phyloP scores from a whole-genome alignment of 331 rosid genomes.

The Quercus tomentella region DNA sequence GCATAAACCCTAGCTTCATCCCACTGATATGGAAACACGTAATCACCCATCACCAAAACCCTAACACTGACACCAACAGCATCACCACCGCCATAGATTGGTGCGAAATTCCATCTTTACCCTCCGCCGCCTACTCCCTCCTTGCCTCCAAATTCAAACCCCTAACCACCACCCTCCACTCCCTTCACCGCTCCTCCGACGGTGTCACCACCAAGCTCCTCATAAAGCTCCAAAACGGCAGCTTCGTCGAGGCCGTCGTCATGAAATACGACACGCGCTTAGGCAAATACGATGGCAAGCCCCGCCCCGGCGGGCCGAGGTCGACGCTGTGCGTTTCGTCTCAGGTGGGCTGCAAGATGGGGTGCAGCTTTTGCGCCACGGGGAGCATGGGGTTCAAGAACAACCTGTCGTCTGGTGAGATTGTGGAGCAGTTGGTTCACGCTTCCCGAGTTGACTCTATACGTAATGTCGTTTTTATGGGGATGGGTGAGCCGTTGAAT shows the following conservation, averaged over 20 bases:
- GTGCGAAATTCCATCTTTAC: constrained; percentile 61
- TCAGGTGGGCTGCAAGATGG: constrained; percentile 99
- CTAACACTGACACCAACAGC: not conserved
- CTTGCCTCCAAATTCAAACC: constrained; percentile 61
- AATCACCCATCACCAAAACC: constrained; percentile 22
- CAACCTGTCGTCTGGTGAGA: constrained; percentile 76
- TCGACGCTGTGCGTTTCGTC: constrained; percentile 89
- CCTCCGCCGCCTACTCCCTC: constrained; percentile 57
- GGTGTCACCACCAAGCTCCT: constrained; percentile 82
- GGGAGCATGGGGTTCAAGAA: constrained; percentile 90
- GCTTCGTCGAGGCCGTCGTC: constrained; percentile 81
- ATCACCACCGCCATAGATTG: constrained; percentile 9
- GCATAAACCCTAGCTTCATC: constrained; percentile 57
- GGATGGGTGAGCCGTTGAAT: constrained; percentile 97
- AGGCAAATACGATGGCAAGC: constrained; percentile 75
- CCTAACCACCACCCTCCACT: constrained; percentile 72
- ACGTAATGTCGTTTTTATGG: constrained; percentile 95
- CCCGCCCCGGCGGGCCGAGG: constrained; percentile 76
- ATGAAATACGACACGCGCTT: constrained; percentile 83
- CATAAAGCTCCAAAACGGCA: constrained; percentile 73
- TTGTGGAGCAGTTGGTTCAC: constrained; percentile 83
- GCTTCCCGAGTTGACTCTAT: constrained; percentile 69
- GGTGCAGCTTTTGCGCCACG: constrained; percentile 94
- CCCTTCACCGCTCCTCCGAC: constrained; percentile 70
- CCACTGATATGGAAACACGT: constrained; percentile 68